Percentiles rank a stretch among this genome's conserved stretches.
These are phyloP conservation scores for Hanseniaspora singularis DNA, from an alignment of 805 yeast species.

Conservation along the genomic window DNA sequence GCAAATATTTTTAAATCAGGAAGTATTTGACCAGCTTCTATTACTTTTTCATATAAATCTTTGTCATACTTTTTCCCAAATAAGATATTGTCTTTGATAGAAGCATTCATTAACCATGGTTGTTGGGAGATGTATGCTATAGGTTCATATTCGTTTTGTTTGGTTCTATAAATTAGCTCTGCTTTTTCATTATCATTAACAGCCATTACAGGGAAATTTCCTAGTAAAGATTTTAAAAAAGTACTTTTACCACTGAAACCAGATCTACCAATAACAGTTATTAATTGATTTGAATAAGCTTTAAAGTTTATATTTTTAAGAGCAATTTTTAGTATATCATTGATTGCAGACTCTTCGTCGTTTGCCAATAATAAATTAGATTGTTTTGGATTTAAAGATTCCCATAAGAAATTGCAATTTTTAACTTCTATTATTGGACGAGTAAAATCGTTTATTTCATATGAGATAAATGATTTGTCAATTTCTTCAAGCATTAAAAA, in stretches of 20 bases:
- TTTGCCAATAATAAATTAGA: too few species aligned
- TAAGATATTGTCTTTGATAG: conserved; percentile 39
- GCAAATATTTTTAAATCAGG: conserved; percentile 39
- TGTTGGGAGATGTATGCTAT: conserved; percentile 53
- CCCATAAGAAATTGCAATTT: conserved; percentile 48
- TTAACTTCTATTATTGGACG: conserved; percentile 32
- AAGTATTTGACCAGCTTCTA: conserved; percentile 38
- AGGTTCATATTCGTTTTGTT: conserved; percentile 21
- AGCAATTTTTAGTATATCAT: conserved; percentile 38
- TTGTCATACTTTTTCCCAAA: conserved; percentile 39
- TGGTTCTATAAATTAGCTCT: conserved; percentile 21
- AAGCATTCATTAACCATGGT: conserved; percentile 43
- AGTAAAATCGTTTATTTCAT: conserved; percentile 19
- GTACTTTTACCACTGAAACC: conserved; percentile 60
- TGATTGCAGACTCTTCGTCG: conserved; percentile 5
- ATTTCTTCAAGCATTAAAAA: conserved; percentile 39
- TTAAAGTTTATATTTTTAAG: conserved; percentile 37
- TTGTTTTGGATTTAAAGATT: conserved; percentile 10
- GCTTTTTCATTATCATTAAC: conserved; percentile 17
- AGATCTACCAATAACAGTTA: conserved; percentile 54
- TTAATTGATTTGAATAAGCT: conserved; percentile 41
- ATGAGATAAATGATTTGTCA: conserved; percentile 31
- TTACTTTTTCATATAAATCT: conserved; percentile 32
- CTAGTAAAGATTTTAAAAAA: conserved; percentile 41
- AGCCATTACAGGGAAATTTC: conserved; percentile 34